Conservation (phyloP, 106 monocot species). For the Phalaenopsis equestris region DNA sequence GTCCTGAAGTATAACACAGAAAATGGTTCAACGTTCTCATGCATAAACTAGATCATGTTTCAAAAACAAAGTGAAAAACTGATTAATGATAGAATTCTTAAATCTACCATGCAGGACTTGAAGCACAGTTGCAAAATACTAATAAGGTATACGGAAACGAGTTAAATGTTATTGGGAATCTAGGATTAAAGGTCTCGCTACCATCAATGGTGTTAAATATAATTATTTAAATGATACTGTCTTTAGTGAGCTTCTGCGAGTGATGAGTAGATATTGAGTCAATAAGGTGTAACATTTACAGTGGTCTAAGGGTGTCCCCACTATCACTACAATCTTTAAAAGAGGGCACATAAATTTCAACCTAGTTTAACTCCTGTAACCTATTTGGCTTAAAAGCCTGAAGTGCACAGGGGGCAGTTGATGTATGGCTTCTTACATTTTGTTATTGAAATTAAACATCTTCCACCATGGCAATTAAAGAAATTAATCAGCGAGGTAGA, state of each 20-base stretch:
- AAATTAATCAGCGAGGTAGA: too few relatives aligned
- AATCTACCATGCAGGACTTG: background rate
- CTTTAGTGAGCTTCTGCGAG: background rate
- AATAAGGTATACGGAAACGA: background rate
- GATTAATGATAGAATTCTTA: background rate
- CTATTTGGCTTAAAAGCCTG: background rate
- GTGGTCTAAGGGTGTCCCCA: background rate
- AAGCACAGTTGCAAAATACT: background rate
- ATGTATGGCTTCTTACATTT: too few relatives aligned
- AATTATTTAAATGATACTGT: background rate
- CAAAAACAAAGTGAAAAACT: background rate
- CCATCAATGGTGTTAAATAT: background rate
- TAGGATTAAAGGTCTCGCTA: background rate
- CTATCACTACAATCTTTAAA: background rate
- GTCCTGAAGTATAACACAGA: conserved; percentile 27
- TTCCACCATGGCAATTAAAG: too few relatives aligned
- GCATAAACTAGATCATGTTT: conserved; percentile 1
- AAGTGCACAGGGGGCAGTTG: background rate
- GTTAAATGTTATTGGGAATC: background rate
- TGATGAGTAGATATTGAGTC: background rate
- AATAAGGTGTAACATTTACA: background rate
- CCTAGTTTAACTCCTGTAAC: background rate
- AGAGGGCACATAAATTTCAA: too few relatives aligned
- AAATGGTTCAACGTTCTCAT: background rate
- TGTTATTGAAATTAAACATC: too few relatives aligned